Conservation (phyloP, 2,329 filamentous ascomycete species). For the Colletotrichum tofieldiae region DNA sequence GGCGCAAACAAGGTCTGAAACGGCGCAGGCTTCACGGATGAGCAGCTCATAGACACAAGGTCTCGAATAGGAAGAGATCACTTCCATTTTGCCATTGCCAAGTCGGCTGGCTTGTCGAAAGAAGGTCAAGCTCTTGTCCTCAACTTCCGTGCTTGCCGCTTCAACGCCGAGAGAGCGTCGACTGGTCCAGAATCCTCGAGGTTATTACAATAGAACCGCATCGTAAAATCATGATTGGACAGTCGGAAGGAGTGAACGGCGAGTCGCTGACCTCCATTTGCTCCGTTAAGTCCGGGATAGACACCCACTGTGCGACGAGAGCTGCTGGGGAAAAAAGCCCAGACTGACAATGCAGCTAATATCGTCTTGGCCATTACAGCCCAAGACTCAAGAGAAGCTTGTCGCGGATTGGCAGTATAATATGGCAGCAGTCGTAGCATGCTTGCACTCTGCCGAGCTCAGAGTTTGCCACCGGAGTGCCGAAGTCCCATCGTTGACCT, state of each 20-base stretch:
- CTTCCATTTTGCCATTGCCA: not conserved
- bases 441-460: not conserved
- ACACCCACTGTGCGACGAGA: not conserved
- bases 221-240: not conserved
- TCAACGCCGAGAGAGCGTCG: not conserved
- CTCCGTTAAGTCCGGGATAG: constrained; percentile 3
- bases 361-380: not conserved
- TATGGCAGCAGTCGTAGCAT: not conserved
- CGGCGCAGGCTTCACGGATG: not conserved
- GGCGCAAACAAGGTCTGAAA: not conserved
- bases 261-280: not conserved
- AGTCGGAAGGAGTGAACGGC: not conserved
- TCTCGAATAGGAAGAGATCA: not conserved
- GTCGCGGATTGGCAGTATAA: not conserved
- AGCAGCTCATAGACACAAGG: not conserved
- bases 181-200: not conserved
- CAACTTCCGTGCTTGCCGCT: not conserved
- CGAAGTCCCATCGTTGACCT: not conserved
- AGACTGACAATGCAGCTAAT: not conserved
- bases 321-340: not conserved
- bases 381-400: not conserved
- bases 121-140: not conserved
- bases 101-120: not conserved
- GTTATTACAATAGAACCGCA: not conserved
- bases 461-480: not conserved